Evolutionary conservation across 768 basidiomycete genomes (phyloP).

Genomic region (Xerocomellus chrysenteron): DNA sequence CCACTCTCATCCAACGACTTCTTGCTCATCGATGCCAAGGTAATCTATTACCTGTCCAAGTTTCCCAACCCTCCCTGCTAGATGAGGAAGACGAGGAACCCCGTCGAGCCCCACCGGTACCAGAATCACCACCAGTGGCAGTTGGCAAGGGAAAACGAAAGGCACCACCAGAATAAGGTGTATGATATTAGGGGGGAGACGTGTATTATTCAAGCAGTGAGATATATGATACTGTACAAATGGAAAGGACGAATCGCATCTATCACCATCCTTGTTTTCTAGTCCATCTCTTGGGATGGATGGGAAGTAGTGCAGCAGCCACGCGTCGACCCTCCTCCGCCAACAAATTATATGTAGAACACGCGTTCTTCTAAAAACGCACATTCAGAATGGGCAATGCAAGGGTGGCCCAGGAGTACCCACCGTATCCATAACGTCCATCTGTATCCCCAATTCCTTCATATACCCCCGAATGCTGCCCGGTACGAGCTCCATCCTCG

Average conservation of each 20-base stretch:
- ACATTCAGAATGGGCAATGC: not conserved
- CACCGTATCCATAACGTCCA: slow-evolving; percentile 86
- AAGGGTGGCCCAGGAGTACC: slow-evolving; percentile 21
- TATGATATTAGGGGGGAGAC: not conserved
- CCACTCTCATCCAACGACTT: not conserved
- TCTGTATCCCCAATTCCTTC: slow-evolving; percentile 74
- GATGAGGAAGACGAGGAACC: slow-evolving; percentile 60
- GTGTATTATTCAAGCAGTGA: slow-evolving; percentile 12
- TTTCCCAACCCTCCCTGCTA: slow-evolving; percentile 53
- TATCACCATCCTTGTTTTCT: slow-evolving; percentile 22
- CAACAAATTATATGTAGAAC: slow-evolving; percentile 92
- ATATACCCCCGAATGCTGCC: slow-evolving; percentile 63
- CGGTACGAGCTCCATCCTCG: slow-evolving; percentile 67
- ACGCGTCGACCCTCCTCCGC: slow-evolving; percentile 92
- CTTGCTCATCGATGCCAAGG: slow-evolving; percentile 38
- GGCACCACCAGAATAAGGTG: slow-evolving; percentile 36
- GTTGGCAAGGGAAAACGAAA: slow-evolving; percentile 63
- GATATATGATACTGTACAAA: slow-evolving; percentile 15
- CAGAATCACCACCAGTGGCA: slow-evolving; percentile 23
- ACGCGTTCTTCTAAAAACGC: slow-evolving; percentile 73
- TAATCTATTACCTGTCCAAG: slow-evolving; percentile 56
- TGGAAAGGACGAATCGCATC: too few species aligned
- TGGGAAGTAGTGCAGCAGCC: slow-evolving; percentile 84
- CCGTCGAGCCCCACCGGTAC: slow-evolving; percentile 27
- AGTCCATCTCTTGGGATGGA: slow-evolving; percentile 53